Evolutionary conservation across 441 rosid species (phyloP), one percentile per base, ranked within the genome.

Genomic region (Oxalis stricta): DNA sequence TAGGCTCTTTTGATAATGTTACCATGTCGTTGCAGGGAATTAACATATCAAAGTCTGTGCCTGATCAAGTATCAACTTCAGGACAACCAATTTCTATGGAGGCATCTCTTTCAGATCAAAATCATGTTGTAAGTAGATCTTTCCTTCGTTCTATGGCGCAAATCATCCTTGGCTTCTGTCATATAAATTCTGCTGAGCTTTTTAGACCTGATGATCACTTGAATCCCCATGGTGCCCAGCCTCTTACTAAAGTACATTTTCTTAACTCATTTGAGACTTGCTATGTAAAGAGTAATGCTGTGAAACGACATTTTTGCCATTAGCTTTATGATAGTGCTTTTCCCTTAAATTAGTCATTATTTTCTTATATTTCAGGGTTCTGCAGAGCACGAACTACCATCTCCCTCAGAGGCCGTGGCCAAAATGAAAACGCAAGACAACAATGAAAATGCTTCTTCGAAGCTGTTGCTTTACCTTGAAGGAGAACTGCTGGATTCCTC

Each of bases 381-480:
- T 55, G 52, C 46, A 29, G 69, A 44, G 43, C 50, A 61, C 35
- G 65, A 48, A 14, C 68, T 4, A 19, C 41, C 58, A 21, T 53
- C 43, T 52, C 58, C 73, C 58, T 46, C 69, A 20, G 70, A 38
- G 48, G 20, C 32, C 29, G 58, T 52, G 50, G 22, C 17, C 32
- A 50, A 50, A 46, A 36, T 43, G 44, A 56, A 41, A 40, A 49
- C 57, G 39, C 55, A 55, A 17, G 15, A 44, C 59, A 50, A 49
- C 50, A 56, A 37, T 30, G 75, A 56, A 26, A 62, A 52, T 53
- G 46, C 49, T 33, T 50, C 48, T 9, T 65, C 71, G 10, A 76
- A 70, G 48, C 74, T 92, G 59, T 39, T 52, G 54, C 73, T 92
- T 70, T 79, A 64, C 63, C 66, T 92, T 18, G 84, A 71, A 35